phyloP scores from a whole-genome alignment of 2,329 filamentous ascomycete genomes.

The Fusarium albidum region DNA sequence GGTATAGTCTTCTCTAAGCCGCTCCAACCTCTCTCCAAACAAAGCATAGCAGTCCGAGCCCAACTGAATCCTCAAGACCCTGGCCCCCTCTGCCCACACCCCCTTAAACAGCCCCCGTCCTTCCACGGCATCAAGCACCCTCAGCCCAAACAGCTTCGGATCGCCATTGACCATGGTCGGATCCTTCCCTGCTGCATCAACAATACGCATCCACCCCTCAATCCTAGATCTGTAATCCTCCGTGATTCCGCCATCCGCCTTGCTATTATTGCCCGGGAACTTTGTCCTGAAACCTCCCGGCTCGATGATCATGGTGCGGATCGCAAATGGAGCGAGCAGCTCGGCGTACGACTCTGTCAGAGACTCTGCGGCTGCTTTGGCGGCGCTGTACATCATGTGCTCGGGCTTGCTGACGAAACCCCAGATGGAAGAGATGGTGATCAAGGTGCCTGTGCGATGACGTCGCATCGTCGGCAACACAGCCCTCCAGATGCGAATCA shows the following conservation, averaged over 20 bases:
- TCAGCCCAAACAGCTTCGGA: slow-evolving; percentile 6
- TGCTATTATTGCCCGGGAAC: slow-evolving; percentile 6
- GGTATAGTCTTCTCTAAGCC: not conserved
- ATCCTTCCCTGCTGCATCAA: slow-evolving; percentile 5
- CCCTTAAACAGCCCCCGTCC: not conserved
- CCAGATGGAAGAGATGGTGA: slow-evolving; percentile 13
- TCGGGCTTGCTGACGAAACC: slow-evolving; percentile 12
- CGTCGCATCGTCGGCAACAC: slow-evolving; percentile 8
- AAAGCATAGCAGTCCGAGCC: slow-evolving; percentile 10
- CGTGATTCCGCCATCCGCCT: slow-evolving; percentile 1
- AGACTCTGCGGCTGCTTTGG: slow-evolving; percentile 5
- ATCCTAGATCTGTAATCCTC: slow-evolving; percentile 6
- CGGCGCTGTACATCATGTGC: slow-evolving; percentile 19
- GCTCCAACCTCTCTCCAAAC: not conserved
- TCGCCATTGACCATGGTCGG: slow-evolving; percentile 10
- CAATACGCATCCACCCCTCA: slow-evolving; percentile 4
- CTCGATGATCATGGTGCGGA: slow-evolving; percentile 16
- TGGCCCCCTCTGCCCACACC: not conserved
- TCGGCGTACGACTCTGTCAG: slow-evolving; percentile 15
- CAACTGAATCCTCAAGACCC: slow-evolving; percentile 1
- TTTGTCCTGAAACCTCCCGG: slow-evolving; percentile 14
- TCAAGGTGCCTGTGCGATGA: not conserved
- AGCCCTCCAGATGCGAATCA: slow-evolving; percentile 12
- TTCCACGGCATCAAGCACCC: not conserved
- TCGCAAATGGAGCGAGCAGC: slow-evolving; percentile 9